A percentile compares a stretch with the other conserved stretches of the same genome.
Conservation (phyloP, 2,329 filamentous ascomycete species). For the Scleromitrula shiraiana region DNA sequence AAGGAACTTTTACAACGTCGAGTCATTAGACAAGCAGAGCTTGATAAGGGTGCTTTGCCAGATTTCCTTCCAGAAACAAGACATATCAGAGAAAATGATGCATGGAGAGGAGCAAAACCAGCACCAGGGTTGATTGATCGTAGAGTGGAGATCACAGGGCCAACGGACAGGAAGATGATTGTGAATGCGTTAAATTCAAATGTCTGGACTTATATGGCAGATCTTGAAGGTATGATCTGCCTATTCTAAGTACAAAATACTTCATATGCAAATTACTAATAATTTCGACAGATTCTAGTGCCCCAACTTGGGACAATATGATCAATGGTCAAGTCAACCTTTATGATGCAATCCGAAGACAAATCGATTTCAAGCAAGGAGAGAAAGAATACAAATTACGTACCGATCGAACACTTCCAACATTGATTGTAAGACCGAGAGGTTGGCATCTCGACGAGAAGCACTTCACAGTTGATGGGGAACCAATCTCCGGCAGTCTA, state of each 20-base stretch:
- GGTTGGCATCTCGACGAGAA: conserved; percentile 99
- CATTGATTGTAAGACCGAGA: conserved; percentile 86
- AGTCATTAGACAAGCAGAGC: conserved; percentile 78
- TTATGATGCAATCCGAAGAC: conserved; percentile 86
- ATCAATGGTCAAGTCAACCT: conserved; percentile 97
- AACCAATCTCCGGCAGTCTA: conserved; percentile 83
- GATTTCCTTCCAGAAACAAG: conserved; percentile 95
- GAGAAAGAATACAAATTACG: conserved; percentile 96
- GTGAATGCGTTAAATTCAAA: conserved; percentile 94
- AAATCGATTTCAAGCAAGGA: conserved; percentile 94
- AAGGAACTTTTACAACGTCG: conserved; percentile 85
- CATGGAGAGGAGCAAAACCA: conserved; percentile 87
- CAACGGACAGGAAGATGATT: conserved; percentile 98
- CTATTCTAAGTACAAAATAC: neutral
- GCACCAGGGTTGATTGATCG: conserved; percentile 90
- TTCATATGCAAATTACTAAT: conserved; percentile 6
- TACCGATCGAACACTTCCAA: conserved; percentile 78
- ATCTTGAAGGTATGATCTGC: conserved; percentile 73
- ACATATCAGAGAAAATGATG: conserved; percentile 86
- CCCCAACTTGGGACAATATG: conserved; percentile 99
- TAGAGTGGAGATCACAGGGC: conserved; percentile 93
- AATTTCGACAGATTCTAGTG: conserved; percentile 67
- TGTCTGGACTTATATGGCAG: conserved; percentile 99
- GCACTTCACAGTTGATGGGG: conserved; percentile 91
- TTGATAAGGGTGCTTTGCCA: conserved; percentile 80